Evolutionary conservation across 306 rosid species (phyloP).

Genomic region (Begonia loranthoides): DNA sequence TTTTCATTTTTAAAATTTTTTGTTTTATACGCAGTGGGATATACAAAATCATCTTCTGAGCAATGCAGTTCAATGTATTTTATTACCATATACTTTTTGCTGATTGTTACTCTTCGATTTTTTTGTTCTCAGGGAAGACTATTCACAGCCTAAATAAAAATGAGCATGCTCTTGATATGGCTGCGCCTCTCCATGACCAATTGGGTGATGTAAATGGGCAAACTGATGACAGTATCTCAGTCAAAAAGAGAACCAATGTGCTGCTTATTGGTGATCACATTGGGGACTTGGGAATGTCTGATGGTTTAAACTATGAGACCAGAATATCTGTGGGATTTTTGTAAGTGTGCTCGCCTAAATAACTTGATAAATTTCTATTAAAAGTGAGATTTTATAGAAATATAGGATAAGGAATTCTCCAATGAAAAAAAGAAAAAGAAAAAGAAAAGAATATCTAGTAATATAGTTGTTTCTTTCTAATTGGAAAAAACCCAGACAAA

Average conservation of each 20-base stretch:
- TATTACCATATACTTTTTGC: too few relatives aligned
- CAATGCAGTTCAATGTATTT: too few relatives aligned
- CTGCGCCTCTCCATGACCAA: constrained; percentile 60
- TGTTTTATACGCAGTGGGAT: too few relatives aligned
- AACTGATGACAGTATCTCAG: constrained; percentile 33
- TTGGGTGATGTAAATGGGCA: constrained; percentile 47
- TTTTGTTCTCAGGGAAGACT: constrained; percentile 52
- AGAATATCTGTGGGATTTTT: constrained; percentile 78
- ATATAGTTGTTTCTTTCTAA: too few relatives aligned
- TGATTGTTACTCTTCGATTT: background rate
- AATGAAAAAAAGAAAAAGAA: too few relatives aligned
- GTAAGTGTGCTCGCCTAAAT: constrained; percentile 33
- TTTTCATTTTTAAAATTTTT: too few relatives aligned
- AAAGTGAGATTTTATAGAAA: background rate
- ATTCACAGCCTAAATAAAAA: constrained; percentile 88
- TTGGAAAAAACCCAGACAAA: too few relatives aligned
- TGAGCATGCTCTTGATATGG: constrained; percentile 94
- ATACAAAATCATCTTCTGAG: too few relatives aligned
- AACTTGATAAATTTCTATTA: background rate
- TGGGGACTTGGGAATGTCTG: constrained; percentile 93
- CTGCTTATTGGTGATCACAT: constrained; percentile 86
- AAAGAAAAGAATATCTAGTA: too few relatives aligned
- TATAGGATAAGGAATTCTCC: background rate
- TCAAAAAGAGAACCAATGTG: constrained; percentile 73
- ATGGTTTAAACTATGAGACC: constrained; percentile 71